phyloP scores from a whole-genome alignment of 169 alveolate species.

The Cystoisospora suis region DNA sequence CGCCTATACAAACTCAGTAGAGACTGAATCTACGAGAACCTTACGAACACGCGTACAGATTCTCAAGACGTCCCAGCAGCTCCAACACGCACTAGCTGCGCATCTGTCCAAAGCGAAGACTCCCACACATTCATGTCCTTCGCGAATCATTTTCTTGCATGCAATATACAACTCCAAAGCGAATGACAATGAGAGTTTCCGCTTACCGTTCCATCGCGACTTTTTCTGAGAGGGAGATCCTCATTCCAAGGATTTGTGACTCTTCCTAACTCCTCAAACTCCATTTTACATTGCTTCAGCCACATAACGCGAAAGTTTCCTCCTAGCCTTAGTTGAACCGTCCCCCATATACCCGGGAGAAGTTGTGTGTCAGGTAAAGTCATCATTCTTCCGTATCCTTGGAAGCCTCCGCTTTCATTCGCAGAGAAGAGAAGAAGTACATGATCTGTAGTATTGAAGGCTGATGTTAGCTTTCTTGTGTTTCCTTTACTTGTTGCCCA shows the following conservation, averaged over 20 bases:
- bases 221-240: slow-evolving; percentile 78
- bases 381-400: slow-evolving; percentile 82
- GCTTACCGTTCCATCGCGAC: slow-evolving; percentile 78
- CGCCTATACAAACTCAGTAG: too few species aligned
- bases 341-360: slow-evolving; percentile 79
- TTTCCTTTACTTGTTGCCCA: slow-evolving; percentile 83
- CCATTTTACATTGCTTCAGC: slow-evolving; percentile 79
- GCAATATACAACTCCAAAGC: background rate
- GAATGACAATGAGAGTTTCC: background rate
- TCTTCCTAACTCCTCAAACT: slow-evolving; percentile 75
- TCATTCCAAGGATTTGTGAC: slow-evolving; percentile 80
- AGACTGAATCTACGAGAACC: too few species aligned
- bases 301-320: slow-evolving; percentile 84
- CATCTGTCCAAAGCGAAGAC: too few species aligned
- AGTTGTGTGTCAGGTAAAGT: slow-evolving; percentile 73
- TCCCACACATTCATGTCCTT: too few species aligned
- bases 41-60: too few species aligned
- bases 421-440: slow-evolving; percentile 81
- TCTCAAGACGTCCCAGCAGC: too few species aligned
- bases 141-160: too few species aligned
- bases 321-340: slow-evolving; percentile 73
- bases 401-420: slow-evolving; percentile 85
- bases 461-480: slow-evolving; percentile 69
- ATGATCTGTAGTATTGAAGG: slow-evolving; percentile 73
- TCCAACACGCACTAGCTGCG: too few species aligned